phyloP scores from a whole-genome alignment of 2,329 filamentous ascomycete genomes.

The Akanthomyces muscarius region DNA sequence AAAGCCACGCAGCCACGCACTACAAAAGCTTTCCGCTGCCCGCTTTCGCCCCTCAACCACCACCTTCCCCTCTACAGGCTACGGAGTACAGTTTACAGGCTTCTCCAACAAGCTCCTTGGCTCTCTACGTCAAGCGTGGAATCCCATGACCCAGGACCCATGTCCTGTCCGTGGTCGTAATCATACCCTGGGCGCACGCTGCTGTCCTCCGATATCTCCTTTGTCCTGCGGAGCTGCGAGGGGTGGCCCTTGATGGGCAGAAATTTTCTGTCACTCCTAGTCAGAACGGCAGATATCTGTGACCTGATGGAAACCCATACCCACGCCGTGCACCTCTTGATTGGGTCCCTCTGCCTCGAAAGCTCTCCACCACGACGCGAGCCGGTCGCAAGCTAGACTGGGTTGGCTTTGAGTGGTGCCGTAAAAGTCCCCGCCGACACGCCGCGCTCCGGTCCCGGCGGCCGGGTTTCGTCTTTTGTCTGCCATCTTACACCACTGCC shows the following conservation, averaged over 20 bases:
- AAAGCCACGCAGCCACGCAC: background rate
- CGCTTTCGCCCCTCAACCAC: background rate
- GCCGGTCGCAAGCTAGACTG: conserved; percentile 1
- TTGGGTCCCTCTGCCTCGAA: background rate
- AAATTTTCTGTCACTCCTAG: background rate
- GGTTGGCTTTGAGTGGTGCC: background rate
- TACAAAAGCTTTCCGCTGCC: background rate
- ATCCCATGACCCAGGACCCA: conserved; percentile 14
- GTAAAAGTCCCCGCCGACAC: background rate
- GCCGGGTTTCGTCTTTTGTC: background rate
- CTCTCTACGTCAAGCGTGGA: conserved; percentile 4
- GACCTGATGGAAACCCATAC: conserved; percentile 13
- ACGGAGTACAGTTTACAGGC: background rate
- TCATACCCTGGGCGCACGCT: background rate
- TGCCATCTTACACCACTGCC: background rate
- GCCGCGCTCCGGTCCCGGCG: conserved; percentile 14
- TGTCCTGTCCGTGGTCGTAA: background rate
- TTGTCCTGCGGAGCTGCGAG: background rate
- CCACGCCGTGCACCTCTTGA: background rate
- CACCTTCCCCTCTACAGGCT: background rate
- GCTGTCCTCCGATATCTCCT: background rate
- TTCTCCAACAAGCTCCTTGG: conserved; percentile 6
- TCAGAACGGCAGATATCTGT: background rate
- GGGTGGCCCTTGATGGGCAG: conserved; percentile 13
- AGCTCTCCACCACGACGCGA: background rate